Conservation (phyloP, 495 filamentous ascomycete genomes). For the Trichoderma orchidacearum region DNA sequence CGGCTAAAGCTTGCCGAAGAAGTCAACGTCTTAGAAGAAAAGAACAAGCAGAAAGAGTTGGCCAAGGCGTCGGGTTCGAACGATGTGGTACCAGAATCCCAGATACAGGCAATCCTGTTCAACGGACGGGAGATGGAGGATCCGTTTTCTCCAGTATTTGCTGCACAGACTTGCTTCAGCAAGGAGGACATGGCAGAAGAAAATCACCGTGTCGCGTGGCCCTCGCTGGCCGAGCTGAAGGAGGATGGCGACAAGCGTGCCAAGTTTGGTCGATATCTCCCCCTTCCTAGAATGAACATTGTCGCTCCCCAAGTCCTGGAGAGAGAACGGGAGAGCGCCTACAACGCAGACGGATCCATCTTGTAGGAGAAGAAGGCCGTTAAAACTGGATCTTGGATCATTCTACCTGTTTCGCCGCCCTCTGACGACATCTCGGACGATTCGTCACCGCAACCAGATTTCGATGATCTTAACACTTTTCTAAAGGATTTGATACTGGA, state of each 20-base stretch:
- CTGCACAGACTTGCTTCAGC: constrained; percentile 2
- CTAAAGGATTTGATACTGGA: not conserved
- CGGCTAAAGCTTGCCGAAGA: not conserved
- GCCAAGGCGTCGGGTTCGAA: not conserved
- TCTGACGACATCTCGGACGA: not conserved
- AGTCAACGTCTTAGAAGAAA: not conserved
- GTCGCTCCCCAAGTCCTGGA: not conserved
- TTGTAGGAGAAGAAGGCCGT: constrained; percentile 3
- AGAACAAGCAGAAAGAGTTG: not conserved
- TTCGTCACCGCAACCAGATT: not conserved
- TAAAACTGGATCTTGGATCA: not conserved
- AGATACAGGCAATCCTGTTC: not conserved
- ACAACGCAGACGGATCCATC: constrained; percentile 1
- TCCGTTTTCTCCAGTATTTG: constrained; percentile 1
- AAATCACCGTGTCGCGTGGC: not conserved
- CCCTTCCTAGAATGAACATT: not conserved
- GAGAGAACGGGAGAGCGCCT: not conserved
- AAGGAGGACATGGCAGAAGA: not conserved
- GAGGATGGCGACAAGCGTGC: not conserved
- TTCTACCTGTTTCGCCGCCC: not conserved
- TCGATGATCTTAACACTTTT: not conserved
- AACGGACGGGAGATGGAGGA: not conserved
- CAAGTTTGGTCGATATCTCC: not conserved
- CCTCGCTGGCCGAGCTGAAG: not conserved
- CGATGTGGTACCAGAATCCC: not conserved